Base-by-base conservation (phyloP, 1,284 basidiomycete genomes). In the Leccinum fallax region DNA sequence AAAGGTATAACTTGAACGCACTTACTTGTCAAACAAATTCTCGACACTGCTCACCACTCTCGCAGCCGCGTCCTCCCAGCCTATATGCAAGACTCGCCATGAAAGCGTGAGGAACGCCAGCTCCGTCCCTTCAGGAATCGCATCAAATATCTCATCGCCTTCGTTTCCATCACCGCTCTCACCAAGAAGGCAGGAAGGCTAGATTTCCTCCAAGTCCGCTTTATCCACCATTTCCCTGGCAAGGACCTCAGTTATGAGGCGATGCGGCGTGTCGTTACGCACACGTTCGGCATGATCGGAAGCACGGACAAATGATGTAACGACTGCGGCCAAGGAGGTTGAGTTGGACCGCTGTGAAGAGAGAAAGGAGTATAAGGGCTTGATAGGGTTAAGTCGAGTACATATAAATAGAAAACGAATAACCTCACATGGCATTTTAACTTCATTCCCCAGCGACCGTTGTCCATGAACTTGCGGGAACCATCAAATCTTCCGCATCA, bases 301-400 rank as follows among this genome's bases (percentile, higher is more conserved):
- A 63, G 88, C 81, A 8, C 86, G 72, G 3, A 96, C 80, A 0
- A 91, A 89, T 62, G 26, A 96, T 79, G 69, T 97, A 97, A 69
- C 90, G 89, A 36, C 84, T 81, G 2, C 93, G 84, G n/a, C 92
- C 93, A 8, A 28, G 85, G 6, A 28, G 28, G 28, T 88, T 92
- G 49, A 97, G 85, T 72, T 97, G 94, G 30, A 94, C 82, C 56
- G 89, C 84, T 1, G 93, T 95, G 65, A 95, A 85, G 9, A 97
- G 81, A 2, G 15, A 34, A 28, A 28, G 28, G 30, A 30, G 30
- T 2, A 9, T 28, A 7, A 30, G 8, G 30, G 30, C 30, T 30
- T 30, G 30, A 30, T 8, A 30, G 9, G 30, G 30, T 30, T 67
- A 34, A 67, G 57, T 30, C 53, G 16, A 54, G 21, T 10, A 34